Percentiles rank a stretch among this genome's conserved stretches.
Conservation (phyloP, 805 yeast genomes). For the Barnettozyma wickerhamii region DNA sequence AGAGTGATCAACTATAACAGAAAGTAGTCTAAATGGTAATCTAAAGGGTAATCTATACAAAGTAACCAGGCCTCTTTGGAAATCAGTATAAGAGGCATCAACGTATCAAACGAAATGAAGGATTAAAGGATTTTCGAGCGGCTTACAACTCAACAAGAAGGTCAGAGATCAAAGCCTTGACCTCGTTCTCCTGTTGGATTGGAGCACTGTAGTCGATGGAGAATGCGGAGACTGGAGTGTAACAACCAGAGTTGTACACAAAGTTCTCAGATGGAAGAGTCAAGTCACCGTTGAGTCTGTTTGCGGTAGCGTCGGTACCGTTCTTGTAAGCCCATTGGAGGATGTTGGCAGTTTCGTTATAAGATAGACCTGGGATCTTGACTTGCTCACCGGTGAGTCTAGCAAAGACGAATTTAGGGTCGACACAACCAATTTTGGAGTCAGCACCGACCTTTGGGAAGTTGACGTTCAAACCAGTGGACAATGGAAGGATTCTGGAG, state of each 20-base stretch:
- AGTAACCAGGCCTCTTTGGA: neutral
- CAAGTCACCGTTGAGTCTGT: conserved; percentile 39
- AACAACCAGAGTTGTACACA: conserved; percentile 33
- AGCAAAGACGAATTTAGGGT: conserved; percentile 39
- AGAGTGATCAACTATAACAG: too few relatives aligned
- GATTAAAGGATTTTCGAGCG: neutral
- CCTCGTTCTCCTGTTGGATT: conserved; percentile 12
- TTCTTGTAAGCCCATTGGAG: conserved; percentile 19
- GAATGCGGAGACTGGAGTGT: conserved; percentile 42
- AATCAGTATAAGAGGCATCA: neutral
- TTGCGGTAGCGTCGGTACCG: conserved; percentile 23
- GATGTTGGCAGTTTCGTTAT: conserved; percentile 36
- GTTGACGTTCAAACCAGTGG: conserved; percentile 45
- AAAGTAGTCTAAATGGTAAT: too few relatives aligned
- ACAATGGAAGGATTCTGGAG: conserved; percentile 36
- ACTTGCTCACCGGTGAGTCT: conserved; percentile 39
- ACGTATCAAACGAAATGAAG: neutral
- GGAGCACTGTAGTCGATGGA: conserved; percentile 37
- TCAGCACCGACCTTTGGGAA: conserved; percentile 43
- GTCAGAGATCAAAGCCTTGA: conserved; percentile 13
- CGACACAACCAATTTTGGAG: conserved; percentile 31
- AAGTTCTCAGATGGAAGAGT: conserved; percentile 38
- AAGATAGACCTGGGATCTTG: conserved; percentile 18
- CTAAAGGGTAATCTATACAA: neutral
- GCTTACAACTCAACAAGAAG: conserved; percentile 11